A percentile compares a stretch with the other conserved stretches of the same genome.
phyloP scores from a whole-genome alignment of 1,284 basidiomycete species.

The Irpex lacteus region DNA sequence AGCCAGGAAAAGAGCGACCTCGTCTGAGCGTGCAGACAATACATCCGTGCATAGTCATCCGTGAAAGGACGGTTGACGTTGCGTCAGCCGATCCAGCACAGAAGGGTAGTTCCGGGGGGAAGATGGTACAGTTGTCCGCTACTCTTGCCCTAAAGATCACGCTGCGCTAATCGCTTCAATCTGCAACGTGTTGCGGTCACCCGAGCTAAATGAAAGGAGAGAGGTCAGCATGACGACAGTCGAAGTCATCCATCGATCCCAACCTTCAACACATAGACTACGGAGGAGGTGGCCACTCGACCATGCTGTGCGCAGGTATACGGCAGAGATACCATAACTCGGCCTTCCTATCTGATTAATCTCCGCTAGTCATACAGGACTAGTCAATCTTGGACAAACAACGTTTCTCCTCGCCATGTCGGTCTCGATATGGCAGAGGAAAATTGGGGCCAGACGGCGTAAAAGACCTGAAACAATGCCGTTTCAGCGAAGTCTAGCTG shows the following conservation, averaged over 20 bases:
- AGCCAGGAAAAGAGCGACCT: neutral
- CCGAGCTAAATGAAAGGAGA: neutral
- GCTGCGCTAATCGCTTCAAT: neutral
- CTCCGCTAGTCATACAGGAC: conserved; percentile 3
- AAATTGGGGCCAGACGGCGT: neutral
- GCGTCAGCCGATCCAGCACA: neutral
- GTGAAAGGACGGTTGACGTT: neutral
- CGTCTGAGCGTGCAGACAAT: neutral
- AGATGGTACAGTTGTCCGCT: neutral
- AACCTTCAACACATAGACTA: neutral
- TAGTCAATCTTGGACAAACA: neutral
- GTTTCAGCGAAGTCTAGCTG: conserved; percentile 17
- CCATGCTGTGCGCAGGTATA: neutral
- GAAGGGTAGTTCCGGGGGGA: neutral
- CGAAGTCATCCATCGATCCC: neutral
- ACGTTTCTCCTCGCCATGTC: neutral
- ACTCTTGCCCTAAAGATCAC: neutral
- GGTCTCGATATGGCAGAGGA: neutral
- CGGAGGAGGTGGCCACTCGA: neutral
- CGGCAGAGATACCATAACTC: neutral
- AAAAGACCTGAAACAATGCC: conserved; percentile 5
- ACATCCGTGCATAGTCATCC: neutral
- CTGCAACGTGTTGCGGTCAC: neutral
- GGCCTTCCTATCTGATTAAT: conserved; percentile 7
- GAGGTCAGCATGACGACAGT: neutral